Conservation (phyloP, 305 asterid species). For the Caryopteris hybrid region DNA sequence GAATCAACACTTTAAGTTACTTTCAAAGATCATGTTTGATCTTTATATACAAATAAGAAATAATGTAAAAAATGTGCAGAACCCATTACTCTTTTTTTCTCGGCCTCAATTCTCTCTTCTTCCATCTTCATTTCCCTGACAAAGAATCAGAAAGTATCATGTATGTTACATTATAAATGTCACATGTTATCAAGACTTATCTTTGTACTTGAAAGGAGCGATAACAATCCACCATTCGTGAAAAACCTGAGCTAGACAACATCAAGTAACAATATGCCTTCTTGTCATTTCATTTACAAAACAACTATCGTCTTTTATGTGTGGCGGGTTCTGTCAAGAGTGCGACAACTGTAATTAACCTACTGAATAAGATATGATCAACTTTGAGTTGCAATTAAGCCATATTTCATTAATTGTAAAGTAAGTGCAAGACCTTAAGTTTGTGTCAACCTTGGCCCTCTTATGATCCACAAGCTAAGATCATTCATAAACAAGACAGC, state of each 20-base stretch:
- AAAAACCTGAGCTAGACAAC: not conserved
- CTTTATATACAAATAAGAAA: not conserved
- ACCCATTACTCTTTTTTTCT: constrained; percentile 69
- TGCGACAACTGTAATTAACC: not conserved
- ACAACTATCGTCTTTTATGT: not conserved
- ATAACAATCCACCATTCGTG: not conserved
- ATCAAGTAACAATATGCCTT: not conserved
- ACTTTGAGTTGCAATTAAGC: no score
- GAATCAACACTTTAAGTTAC: not conserved
- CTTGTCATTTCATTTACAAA: not conserved
- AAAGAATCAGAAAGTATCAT: constrained; percentile 22
- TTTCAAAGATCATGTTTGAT: not conserved
- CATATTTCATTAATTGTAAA: not conserved
- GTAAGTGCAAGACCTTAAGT: not conserved
- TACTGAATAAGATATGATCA: no score
- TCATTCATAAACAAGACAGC: not conserved
- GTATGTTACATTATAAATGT: not conserved
- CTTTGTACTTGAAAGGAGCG: not conserved
- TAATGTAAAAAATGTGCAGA: not conserved
- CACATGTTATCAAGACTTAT: not conserved
- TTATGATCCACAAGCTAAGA: not conserved
- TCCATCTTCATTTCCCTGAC: constrained; percentile 95
- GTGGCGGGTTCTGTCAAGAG: not conserved
- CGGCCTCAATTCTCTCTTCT: constrained; percentile 96
- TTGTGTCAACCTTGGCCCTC: not conserved